A percentile compares a stretch with the other conserved stretches of the same genome.
phyloP scores from a whole-genome alignment of 2,329 filamentous ascomycete genomes.

The Pezicula rhizophila region DNA sequence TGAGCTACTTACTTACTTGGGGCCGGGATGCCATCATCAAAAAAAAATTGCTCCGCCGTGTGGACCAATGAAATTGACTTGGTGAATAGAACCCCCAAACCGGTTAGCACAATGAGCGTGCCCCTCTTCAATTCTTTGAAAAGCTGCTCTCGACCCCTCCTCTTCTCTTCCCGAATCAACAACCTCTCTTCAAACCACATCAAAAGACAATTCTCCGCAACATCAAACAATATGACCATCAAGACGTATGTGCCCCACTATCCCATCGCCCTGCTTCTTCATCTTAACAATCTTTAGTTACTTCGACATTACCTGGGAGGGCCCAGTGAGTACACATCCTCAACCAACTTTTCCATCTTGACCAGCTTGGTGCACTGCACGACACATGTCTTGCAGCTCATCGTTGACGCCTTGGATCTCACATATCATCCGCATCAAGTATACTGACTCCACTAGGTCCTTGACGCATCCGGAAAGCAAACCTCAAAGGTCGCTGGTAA shows the following conservation, averaged over 20 bases:
- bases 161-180: constrained; percentile 27
- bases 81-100: background rate
- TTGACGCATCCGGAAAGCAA: constrained; percentile 53
- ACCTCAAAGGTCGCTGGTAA: constrained; percentile 55
- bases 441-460: constrained; percentile 23
- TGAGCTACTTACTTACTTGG: background rate
- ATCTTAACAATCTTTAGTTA: constrained; percentile 37
- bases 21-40: background rate
- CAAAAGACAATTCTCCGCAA: constrained; percentile 50
- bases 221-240: constrained; percentile 68
- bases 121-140: constrained; percentile 3
- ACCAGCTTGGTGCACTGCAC: too few species aligned
- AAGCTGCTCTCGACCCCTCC: constrained; percentile 12
- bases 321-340: constrained; percentile 39
- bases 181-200: constrained; percentile 30
- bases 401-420: too few species aligned
- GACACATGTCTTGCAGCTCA: too few species aligned
- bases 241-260: constrained; percentile 53
- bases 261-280: constrained; percentile 11
- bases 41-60: background rate
- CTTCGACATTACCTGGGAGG: constrained; percentile 71
- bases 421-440: too few species aligned
- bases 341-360: too few species aligned
- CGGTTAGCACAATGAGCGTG: background rate
- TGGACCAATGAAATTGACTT: background rate